phyloP scores from a whole-genome alignment of 1,284 basidiomycete species.

The Leccinum pallidistipes region DNA sequence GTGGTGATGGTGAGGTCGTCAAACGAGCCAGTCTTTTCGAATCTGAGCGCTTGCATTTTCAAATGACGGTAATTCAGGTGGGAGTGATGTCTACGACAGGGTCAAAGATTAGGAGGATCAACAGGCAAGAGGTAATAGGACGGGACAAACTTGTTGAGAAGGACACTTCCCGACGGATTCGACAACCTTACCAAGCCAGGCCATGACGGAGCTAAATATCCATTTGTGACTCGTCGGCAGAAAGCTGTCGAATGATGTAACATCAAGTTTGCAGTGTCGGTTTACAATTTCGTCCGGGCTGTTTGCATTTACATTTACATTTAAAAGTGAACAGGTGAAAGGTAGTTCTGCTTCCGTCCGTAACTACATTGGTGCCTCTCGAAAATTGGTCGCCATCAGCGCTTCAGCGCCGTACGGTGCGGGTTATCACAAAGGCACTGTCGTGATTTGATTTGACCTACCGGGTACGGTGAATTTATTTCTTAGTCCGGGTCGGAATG shows the following conservation, averaged over 20 bases:
- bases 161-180: neutral
- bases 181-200: neutral
- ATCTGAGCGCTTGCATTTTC: conserved; percentile 35
- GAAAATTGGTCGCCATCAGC: neutral
- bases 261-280: conserved; percentile 9
- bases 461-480: neutral
- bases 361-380: neutral
- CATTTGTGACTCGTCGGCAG: conserved; percentile 6
- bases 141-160: conserved; percentile 2
- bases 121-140: neutral
- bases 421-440: neutral
- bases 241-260: neutral
- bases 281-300: conserved; percentile 12
- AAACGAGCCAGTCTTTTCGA: conserved; percentile 34
- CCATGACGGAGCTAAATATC: neutral
- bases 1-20: conserved; percentile 24
- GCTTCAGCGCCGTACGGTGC: neutral
- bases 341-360: neutral
- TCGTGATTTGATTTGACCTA: neutral
- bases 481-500: neutral
- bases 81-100: conserved; percentile 5
- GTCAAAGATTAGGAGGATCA: neutral
- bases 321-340: neutral
- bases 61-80: neutral
- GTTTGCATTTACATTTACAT: conserved; percentile 1